Base-by-base conservation (phyloP, 176 grass and related monocot genomes). In the Oryza glumipatula region DNA sequence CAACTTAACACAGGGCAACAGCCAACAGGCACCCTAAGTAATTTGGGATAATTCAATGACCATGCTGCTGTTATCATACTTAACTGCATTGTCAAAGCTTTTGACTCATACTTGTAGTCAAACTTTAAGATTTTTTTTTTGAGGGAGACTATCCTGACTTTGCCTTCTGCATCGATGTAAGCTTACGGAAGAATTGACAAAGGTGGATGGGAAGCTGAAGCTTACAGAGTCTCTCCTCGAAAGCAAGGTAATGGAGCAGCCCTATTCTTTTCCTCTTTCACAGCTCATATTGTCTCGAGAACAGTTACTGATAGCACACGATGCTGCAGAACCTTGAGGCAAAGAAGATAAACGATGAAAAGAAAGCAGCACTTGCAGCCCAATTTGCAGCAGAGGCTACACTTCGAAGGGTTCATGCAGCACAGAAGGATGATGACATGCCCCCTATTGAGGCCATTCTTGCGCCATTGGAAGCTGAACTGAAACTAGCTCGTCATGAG, bases 391-490 rank as follows among this genome's bases (percentile, higher is more conserved):
- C 93, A 7, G 96, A 98, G 72, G 93, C 96, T 44, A 98, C 96
- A 30, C 91, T 98, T 52, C 83, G 93, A 78, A 96, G 96, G 88
- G 96, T 98, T 70, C 96, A 98, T 85, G 89, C 96, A 3, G 96
- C 96, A 14, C 96, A 98, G 74, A 98, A 98, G 72, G 96, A 98
- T 64, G 93, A 98, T 36, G 93, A 98, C 83, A 98, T 95, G 91
- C 96, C 96, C 22, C 96, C 96, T 24, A 94, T 98, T 15, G 96
- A 98, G 82, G 96, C 96, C 78, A 98, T 98, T 87, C 96, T 98
- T 14, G 96, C 96, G 10, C 96, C 96, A 45, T 86, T 98, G 73
- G 96, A 98, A 72, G 96, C 96, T 9, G 96, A 98, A 80, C 88
- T 98, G 10, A 98, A 96, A 75, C 85, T 95, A 24, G 80, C 93